These are phyloP conservation scores for Neurospora sp. DNA, from an alignment of 2,329 filamentous ascomycete genomes.

Conservation along the genomic window DNA sequence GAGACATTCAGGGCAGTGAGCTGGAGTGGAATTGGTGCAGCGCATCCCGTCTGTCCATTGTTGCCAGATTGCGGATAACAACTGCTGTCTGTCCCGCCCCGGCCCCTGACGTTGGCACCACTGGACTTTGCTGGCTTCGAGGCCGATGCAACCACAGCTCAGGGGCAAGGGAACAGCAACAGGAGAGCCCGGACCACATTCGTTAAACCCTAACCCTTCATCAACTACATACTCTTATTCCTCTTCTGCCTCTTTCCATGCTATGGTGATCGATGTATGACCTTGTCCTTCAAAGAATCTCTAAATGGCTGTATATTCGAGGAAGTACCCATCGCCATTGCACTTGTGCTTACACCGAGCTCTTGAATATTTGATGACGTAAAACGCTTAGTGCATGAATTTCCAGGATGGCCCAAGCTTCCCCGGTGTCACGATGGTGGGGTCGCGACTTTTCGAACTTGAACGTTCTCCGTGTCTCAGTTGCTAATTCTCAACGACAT, in stretches of 20 bases:
- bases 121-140: conserved; percentile 2
- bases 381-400: neutral
- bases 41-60: neutral
- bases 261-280: neutral
- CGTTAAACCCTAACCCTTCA: conserved; percentile 8
- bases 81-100: conserved; percentile 1
- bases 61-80: conserved; percentile 21
- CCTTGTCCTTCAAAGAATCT: neutral
- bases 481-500: neutral
- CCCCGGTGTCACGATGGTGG: neutral
- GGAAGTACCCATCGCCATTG: accelerated
- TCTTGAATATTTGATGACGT: neutral
- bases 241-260: neutral
- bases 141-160: conserved; percentile 10
- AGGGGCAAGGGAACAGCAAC: conserved; percentile 5
- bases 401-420: neutral
- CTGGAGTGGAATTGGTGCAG: conserved; percentile 7
- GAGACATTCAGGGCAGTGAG: neutral
- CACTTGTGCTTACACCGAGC: neutral
- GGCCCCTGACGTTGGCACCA: neutral
- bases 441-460: neutral
- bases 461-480: neutral
- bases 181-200: conserved; percentile 8
- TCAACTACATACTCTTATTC: too few relatives aligned
- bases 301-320: neutral